Percentiles rank a stretch among this genome's conserved stretches.
phyloP scores from a whole-genome alignment of 306 rosid genomes.

The Trifolium fragiferum region DNA sequence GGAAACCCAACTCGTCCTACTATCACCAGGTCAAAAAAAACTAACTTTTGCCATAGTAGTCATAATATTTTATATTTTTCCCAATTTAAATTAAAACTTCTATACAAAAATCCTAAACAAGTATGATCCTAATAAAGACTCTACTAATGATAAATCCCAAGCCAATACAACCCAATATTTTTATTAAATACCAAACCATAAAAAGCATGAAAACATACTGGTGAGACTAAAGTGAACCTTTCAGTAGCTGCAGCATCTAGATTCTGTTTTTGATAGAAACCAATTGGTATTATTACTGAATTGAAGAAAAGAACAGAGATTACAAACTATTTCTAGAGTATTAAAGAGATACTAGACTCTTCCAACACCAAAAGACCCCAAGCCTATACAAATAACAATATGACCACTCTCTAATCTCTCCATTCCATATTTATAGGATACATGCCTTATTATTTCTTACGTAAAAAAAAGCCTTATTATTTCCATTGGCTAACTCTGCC shows the following conservation, averaged over 20 bases:
- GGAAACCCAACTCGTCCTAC: conserved; percentile 16
- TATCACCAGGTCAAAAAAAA: not conserved
- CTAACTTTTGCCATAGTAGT: conserved; percentile 7
- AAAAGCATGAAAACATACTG: not conserved
- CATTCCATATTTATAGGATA: not conserved
- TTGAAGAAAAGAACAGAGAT: too few relatives aligned
- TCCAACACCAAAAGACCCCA: not conserved
- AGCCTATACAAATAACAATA: not conserved
- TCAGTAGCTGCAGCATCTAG: conserved; percentile 20
- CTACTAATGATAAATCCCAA: not conserved
- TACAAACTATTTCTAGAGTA: not conserved
- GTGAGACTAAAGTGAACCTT: conserved; percentile 23
- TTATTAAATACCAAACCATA: not conserved
- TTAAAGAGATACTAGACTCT: not conserved
- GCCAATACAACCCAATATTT: not conserved
- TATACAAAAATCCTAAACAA: conserved; percentile 1
- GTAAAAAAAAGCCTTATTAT: too few relatives aligned
- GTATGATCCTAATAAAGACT: not conserved
- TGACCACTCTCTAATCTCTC: not conserved
- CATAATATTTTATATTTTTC: not conserved
- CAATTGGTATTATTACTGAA: too few relatives aligned
- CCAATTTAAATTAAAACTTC: not conserved
- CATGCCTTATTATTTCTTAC: not conserved
- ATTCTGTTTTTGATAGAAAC: conserved; percentile 9
- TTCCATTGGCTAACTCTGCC: not conserved